Conservation (phyloP, 768 basidiomycete genomes). For the Inosperma sp. region DNA sequence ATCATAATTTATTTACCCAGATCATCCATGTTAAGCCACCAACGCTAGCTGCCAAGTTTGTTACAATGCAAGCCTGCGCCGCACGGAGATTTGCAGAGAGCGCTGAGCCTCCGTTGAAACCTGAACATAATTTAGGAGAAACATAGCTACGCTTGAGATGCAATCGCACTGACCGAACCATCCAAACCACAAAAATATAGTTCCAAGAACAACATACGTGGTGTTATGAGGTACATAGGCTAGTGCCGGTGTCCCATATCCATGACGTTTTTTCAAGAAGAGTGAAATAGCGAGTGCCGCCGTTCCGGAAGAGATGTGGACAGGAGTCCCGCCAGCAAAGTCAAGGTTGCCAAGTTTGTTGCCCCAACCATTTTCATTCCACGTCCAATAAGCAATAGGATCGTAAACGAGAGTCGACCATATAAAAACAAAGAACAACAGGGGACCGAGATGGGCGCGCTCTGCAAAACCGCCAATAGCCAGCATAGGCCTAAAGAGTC, state of each 20-base stretch:
- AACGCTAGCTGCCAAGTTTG: conserved; percentile 87
- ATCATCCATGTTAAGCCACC: conserved; percentile 91
- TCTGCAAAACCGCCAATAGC: conserved; percentile 93
- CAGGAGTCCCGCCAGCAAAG: no score
- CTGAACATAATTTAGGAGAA: conserved; percentile 7
- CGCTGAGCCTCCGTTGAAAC: no score
- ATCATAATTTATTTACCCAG: conserved; percentile 45
- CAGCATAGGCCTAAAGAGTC: conserved; percentile 67
- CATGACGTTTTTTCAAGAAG: conserved; percentile 86
- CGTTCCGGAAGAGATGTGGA: conserved; percentile 92
- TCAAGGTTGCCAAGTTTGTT: no score
- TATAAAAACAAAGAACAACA: conserved; percentile 82
- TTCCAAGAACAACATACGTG: conserved; percentile 85
- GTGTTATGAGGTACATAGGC: conserved; percentile 92
- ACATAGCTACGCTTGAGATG: background rate
- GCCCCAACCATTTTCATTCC: no score
- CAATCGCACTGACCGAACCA: conserved; percentile 63
- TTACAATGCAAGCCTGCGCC: conserved; percentile 84
- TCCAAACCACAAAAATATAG: conserved; percentile 89
- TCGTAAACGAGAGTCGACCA: conserved; percentile 93
- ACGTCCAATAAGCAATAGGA: no score
- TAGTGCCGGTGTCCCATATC: conserved; percentile 85
- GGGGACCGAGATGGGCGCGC: no score
- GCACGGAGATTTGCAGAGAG: conserved; percentile 89
- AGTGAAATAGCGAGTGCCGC: conserved; percentile 91